Evolutionary conservation across 768 basidiomycete species (phyloP).

Genomic region (Rhodotorula diobovata): DNA sequence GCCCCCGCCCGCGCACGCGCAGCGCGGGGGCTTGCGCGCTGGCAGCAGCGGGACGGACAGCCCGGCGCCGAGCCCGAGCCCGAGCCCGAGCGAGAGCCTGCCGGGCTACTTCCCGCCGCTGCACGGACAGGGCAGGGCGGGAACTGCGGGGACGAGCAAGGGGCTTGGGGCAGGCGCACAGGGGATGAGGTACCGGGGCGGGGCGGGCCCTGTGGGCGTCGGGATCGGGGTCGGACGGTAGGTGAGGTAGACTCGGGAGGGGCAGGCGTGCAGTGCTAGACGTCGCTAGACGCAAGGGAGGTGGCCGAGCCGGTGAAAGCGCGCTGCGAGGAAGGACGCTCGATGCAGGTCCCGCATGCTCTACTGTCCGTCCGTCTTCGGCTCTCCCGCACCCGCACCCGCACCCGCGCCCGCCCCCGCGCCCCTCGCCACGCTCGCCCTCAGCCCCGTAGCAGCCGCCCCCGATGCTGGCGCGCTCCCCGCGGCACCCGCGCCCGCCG

Average conservation of each 20-base stretch:
- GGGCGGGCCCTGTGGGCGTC: not conserved
- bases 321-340: too few species aligned
- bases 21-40: too few species aligned
- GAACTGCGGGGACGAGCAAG: not conserved
- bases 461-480: too few species aligned
- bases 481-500: not conserved
- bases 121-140: not conserved
- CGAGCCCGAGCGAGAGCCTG: constrained; percentile 24
- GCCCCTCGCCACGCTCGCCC: not conserved
- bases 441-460: not conserved
- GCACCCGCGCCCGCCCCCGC: too few species aligned
- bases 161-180: not conserved
- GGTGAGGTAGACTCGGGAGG: not conserved
- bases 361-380: not conserved
- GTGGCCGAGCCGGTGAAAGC: too few species aligned
- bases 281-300: too few species aligned
- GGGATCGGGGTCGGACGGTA: not conserved
- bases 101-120: constrained; percentile 19
- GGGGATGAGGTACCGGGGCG: not conserved
- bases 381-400: not conserved
- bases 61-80: not conserved
- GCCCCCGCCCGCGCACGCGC: not conserved
- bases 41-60: too few species aligned
- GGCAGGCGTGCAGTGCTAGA: too few species aligned
- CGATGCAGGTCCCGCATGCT: too few species aligned